Base-by-base conservation (phyloP, 495 filamentous ascomycete species). In the Neohortaea acidophila region DNA sequence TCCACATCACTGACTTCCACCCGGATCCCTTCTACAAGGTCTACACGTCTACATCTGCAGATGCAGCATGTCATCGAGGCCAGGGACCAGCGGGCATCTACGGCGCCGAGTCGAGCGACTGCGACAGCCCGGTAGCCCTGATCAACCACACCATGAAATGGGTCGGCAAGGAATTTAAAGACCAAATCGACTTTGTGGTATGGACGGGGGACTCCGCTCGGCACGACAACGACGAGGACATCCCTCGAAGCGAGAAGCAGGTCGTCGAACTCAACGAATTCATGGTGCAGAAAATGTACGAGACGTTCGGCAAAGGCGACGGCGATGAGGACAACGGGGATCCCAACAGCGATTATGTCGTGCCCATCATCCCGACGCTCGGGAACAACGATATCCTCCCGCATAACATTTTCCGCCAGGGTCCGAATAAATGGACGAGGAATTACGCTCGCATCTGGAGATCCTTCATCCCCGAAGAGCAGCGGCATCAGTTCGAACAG, bases 371-470 rank as follows among this genome's bases (percentile, higher is more conserved):
- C 1, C 84, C 89, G 3, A 94, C 77, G 0, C 75, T 94, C 38
- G 89, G 89, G 9, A 99, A 99, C 58, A 99, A 99, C 59, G 89
- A 99, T 45, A 80, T 99, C 37, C 75, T 93, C 46, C 89, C 89
- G 1, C 89, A 99, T 60, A 99, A 99, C 48, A 94, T 96, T 52
- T 72, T 99, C 52, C 60, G 73, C 33, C 59, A 70, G 5, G 89
- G 87, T 2, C 87, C 89, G 4, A 94, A 94, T 52, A 63, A 66
- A 20, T 89, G 86, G 72, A 79, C 91, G 0, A 71, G 70, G 44
- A 62, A 64, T 13, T 93, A 81, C 47, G 58, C 66, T 3, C 60
- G 78, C 17, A 63, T 94, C 1, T 99, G 89, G 89, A 59, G 59
- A 36, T 62, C 67, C 19, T 93, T 96, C 47, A 92, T 99, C 33